These are phyloP conservation scores for Talaromyces amestolkiae DNA, from an alignment of 2,329 filamentous ascomycete genomes.

Conservation along the genomic window DNA sequence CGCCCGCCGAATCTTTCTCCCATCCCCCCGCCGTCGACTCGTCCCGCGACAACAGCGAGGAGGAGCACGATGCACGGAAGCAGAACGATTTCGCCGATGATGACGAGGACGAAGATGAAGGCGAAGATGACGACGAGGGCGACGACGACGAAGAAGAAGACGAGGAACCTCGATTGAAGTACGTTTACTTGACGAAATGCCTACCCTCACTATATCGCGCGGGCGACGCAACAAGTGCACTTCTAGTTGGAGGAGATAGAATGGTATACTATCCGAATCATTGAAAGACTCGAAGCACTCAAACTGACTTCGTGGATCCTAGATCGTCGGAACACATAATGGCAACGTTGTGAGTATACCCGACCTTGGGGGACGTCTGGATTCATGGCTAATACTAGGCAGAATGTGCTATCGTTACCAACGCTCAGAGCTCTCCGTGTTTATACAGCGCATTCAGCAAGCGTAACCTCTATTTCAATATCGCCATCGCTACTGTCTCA, in stretches of 20 bases:
- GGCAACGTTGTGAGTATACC: conserved; percentile 76
- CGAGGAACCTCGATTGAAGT: conserved; percentile 92
- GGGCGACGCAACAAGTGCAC: conserved; percentile 89
- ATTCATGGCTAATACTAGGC: conserved; percentile 11
- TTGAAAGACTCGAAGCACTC: conserved; percentile 6
- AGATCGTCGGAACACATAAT: conserved; percentile 93
- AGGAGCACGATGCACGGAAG: conserved; percentile 16
- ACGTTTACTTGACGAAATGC: conserved; percentile 78
- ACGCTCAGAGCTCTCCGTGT: conserved; percentile 76
- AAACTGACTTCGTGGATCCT: conserved; percentile 35
- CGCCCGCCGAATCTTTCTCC: not conserved
- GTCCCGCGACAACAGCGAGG: conserved; percentile 15
- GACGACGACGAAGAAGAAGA: conserved; percentile 74
- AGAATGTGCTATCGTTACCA: conserved; percentile 85
- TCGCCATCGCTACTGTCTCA: conserved; percentile 74
- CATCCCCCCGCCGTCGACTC: not conserved
- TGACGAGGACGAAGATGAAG: conserved; percentile 31
- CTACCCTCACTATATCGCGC: conserved; percentile 83
- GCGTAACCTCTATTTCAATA: conserved; percentile 83
- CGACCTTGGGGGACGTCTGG: not conserved
- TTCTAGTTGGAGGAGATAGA: conserved; percentile 89
- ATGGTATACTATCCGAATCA: conserved; percentile 62
- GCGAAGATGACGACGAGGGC: conserved; percentile 41
- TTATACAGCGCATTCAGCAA: conserved; percentile 91
- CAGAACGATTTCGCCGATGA: conserved; percentile 23